These are phyloP conservation scores for Phytophthora hibernalis DNA, from an alignment of 352 stramenopile species.

Conservation along the genomic window DNA sequence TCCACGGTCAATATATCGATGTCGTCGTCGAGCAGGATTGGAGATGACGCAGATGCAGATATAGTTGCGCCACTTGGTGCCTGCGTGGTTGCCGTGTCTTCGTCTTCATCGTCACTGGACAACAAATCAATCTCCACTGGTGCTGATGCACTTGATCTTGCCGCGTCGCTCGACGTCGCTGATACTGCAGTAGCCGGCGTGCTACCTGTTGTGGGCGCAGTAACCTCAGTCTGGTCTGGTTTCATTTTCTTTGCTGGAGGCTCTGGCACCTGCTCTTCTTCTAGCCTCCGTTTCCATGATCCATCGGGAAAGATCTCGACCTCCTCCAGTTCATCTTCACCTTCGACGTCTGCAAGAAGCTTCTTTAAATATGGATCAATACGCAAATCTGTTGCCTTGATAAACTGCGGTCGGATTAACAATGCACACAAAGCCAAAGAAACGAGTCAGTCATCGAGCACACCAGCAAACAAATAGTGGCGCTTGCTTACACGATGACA, in stretches of 20 bases:
- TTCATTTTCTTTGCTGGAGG: conserved; percentile 71
- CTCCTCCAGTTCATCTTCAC: conserved; percentile 87
- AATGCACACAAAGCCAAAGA: conserved; percentile 1
- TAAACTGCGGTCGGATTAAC: conserved; percentile 64
- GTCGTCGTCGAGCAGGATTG: conserved; percentile 65
- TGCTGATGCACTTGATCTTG: conserved; percentile 36
- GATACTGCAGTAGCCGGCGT: conserved; percentile 18
- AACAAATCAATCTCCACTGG: conserved; percentile 82
- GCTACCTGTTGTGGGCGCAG: conserved; percentile 9
- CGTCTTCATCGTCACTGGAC: conserved; percentile 71
- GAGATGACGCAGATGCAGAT: conserved; percentile 12
- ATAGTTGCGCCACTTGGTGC: conserved; percentile 1
- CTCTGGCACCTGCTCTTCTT: conserved; percentile 49
- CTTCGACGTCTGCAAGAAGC: conserved; percentile 84
- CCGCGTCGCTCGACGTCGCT: conserved; percentile 7
- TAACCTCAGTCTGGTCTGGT: conserved; percentile 39
- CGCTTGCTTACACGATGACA: conserved; percentile 87
- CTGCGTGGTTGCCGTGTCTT: conserved; percentile 19
- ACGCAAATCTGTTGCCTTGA: conserved; percentile 88
- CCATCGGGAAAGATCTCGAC: conserved; percentile 91
- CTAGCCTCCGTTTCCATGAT: conserved; percentile 74
- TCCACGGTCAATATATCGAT: conserved; percentile 71
- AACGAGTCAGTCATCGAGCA: conserved; percentile 7
- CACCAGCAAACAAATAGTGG: not conserved
- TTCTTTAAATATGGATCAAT: conserved; percentile 92